Base-by-base conservation (phyloP, 2,329 filamentous ascomycete species). In the Paracoccidioides brasiliensis region DNA sequence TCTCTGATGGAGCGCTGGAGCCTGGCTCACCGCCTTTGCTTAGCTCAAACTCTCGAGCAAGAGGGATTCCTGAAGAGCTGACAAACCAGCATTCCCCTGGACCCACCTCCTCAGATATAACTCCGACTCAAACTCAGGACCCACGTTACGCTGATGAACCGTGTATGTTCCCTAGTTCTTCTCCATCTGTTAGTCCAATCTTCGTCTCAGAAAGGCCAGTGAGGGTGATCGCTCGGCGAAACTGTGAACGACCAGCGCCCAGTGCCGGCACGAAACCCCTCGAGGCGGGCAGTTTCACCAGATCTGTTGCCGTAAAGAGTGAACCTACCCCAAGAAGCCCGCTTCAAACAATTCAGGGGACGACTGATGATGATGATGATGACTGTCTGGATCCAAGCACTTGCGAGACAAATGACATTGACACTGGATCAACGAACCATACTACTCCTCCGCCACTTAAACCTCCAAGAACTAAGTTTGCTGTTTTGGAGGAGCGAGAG, bases 291-390 rank as follows among this genome's bases (percentile, higher is more conserved):
- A 57, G 54, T 44, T 44, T 59, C 28, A 55, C 59, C 14, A 57
- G 57, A 14, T 59, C 64, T 15, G 57, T 67, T 40, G 48, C 61
- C 14, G 59, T 73, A 30, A 74, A 74, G 59, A 65, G 64, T 53
- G 70, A 74, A 57, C 59, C 62, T 14, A 53, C 64, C 30, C 68
- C 68, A 40, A 70, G 68, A 42, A 70, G 68, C 55, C 66, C 68
- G 33, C 9, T 64, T n/a, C 59, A 52, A 3, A 53, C n/a, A n/a
- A 28, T 43, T 12, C 33, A 22, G 32, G 33, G 50, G 22, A 41
- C 14, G n/a, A 42, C 4, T n/a, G 12, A 52, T 42, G 28, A 43
- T 33, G 10, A 43, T 30, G 8, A 52, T 38, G 46, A 50, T 50
- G 46, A 50, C 9, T 50, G 46, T 28, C 33, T 50, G 8, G 46